Percentiles rank a stretch among this genome's conserved stretches.
These are phyloP conservation scores for Colletotrichum magnum DNA, from an alignment of 2,329 filamentous ascomycete genomes.

Conservation along the genomic window DNA sequence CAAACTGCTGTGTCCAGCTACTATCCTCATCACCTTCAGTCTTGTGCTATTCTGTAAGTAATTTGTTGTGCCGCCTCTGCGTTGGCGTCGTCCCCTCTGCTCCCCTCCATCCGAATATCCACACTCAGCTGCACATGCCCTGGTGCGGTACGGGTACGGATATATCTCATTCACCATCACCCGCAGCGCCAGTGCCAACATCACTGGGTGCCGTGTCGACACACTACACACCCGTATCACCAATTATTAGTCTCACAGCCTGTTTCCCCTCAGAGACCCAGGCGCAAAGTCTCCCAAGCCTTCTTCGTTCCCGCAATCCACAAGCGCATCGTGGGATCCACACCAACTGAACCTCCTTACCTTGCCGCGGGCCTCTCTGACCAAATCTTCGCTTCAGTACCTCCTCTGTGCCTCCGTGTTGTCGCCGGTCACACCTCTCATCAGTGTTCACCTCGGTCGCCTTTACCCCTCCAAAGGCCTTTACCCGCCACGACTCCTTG, in stretches of 20 bases:
- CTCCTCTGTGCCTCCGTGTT: slow-evolving; percentile 33
- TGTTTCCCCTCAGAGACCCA: slow-evolving; percentile 16
- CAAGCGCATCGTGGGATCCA: slow-evolving; percentile 39
- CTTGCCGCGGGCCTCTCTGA: slow-evolving; percentile 28
- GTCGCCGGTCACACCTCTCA: slow-evolving; percentile 19
- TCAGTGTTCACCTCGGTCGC: slow-evolving; percentile 22
- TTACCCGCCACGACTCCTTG: slow-evolving; percentile 17
- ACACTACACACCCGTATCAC: slow-evolving; percentile 16
- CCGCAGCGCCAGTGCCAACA: slow-evolving; percentile 12
- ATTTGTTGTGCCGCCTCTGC: slow-evolving; percentile 25
- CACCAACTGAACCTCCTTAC: slow-evolving; percentile 31
- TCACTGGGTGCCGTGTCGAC: slow-evolving; percentile 1
- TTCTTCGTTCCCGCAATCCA: slow-evolving; percentile 21
- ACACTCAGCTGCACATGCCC: slow-evolving; percentile 35
- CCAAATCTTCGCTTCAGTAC: slow-evolving; percentile 33
- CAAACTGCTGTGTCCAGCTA: slow-evolving; percentile 3
- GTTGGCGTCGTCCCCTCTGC: slow-evolving; percentile 1
- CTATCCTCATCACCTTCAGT: slow-evolving; percentile 1
- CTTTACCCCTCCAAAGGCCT: slow-evolving; percentile 23
- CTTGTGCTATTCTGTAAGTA: slow-evolving; percentile 28
- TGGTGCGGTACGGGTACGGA: slow-evolving; percentile 12
- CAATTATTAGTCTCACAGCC: slow-evolving; percentile 6
- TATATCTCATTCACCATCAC: slow-evolving; percentile 36
- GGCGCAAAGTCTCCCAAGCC: slow-evolving; percentile 25
- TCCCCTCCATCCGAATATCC: slow-evolving; percentile 32